A percentile compares a stretch with the other conserved stretches of the same genome.
Conservation (phyloP, 1,284 basidiomycete genomes). For the Sporisorium reilianum region DNA sequence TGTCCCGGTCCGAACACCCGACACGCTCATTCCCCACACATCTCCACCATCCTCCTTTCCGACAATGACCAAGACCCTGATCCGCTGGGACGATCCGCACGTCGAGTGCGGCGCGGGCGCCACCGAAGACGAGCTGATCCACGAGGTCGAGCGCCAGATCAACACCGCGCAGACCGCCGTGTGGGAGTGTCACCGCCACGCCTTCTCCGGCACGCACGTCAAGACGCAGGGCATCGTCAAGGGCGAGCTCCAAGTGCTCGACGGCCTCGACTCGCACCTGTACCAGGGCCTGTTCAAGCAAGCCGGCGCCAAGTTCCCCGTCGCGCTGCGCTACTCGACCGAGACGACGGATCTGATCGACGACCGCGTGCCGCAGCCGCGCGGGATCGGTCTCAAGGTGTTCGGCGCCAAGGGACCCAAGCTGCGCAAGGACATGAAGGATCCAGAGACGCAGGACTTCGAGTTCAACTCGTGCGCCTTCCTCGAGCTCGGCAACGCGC, state of each 20-base stretch:
- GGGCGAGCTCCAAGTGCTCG: constrained; percentile 48
- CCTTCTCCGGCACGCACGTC: constrained; percentile 53
- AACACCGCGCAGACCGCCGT: constrained; percentile 45
- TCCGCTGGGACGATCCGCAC: constrained; percentile 51
- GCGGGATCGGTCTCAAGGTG: constrained; percentile 62
- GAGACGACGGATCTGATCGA: constrained; percentile 56
- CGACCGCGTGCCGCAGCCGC: constrained; percentile 59
- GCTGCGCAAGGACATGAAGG: constrained; percentile 38
- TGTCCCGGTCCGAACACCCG: background rate
- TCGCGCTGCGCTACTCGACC: constrained; percentile 54
- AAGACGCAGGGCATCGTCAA: constrained; percentile 56
- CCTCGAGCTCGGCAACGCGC: constrained; percentile 47
- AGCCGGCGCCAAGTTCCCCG: constrained; percentile 43
- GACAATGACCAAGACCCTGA: constrained; percentile 27
- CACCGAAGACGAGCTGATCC: constrained; percentile 56
- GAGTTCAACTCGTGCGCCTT: constrained; percentile 57
- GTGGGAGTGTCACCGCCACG: constrained; percentile 40
- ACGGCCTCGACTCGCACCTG: constrained; percentile 55
- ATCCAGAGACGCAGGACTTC: constrained; percentile 61
- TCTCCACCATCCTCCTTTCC: background rate
- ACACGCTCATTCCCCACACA: background rate
- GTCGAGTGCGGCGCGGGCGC: constrained; percentile 50
- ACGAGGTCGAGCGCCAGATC: constrained; percentile 57
- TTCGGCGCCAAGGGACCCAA: constrained; percentile 52
- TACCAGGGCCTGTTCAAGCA: constrained; percentile 57